Evolutionary conservation across 2,329 filamentous ascomycete species (phyloP), one percentile per base, ranked within the genome.

Genomic region (Trichoderma sp.): DNA sequence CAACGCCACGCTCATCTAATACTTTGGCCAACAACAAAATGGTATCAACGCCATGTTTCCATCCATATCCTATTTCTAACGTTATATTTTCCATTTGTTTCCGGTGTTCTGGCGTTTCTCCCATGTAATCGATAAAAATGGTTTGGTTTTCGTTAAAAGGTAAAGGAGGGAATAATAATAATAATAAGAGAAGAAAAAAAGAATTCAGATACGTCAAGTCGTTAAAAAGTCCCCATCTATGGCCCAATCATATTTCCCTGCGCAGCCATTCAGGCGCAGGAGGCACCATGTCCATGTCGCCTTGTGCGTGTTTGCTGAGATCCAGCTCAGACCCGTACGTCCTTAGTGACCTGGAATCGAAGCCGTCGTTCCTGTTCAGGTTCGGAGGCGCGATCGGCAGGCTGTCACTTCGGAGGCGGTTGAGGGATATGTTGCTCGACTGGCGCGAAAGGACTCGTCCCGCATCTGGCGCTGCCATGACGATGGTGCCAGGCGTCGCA

Each of bases 381-480:
- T 85, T 85, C 64, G 78, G 81, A 0, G 82, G 79, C 0, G 79
- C 79, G 2, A 80, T 79, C 0, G 85, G 83, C 21, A 87, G 74
- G 75, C 86, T 89, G 56, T 84, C 85, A 73, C 86, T 88, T 21
- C 87, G 84, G 78, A 88, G 84, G 47, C 86, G 83, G 29, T 76
- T 81, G 7, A 88, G 78, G 4, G 83, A 85, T 57, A 84, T 81
- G 58, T 86, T 81, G 74, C 85, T 86, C 21, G 81, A 76, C 33
- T 81, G 83, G 65, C 87, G 84, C 10, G 84, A 82, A 55, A 93
- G 87, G 21, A 91, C 80, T 72, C 89, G 87, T 4, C 88, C 91
- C 3, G 89, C 89, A 52, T 89, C 86, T 0, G 91, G 91, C 3
- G 91, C 89, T 0, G 91, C 92, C 13, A 88, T 83, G 60, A 94